phyloP scores from a whole-genome alignment of 345 rosid species.

The Camelina laxa region DNA sequence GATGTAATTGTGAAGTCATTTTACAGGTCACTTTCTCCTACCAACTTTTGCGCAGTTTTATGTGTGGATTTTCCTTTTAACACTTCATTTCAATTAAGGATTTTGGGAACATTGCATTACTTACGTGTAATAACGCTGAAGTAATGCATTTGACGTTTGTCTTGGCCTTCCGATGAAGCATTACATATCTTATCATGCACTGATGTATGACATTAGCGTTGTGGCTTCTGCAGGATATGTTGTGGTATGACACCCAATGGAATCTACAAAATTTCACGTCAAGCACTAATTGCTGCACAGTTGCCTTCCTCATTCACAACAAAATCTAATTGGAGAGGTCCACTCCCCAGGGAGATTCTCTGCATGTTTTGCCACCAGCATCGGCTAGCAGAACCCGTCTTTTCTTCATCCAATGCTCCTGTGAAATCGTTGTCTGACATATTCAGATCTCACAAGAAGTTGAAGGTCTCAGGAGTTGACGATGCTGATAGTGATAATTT shows the following conservation, averaged over 20 bases:
- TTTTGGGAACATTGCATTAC: conserved; percentile 3
- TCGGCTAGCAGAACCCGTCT: conserved; percentile 75
- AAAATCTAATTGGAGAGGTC: conserved; percentile 85
- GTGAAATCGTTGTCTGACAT: conserved; percentile 49
- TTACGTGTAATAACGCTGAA: conserved; percentile 9
- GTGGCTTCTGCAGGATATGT: conserved; percentile 58
- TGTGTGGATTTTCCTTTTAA: neutral
- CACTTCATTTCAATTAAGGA: neutral
- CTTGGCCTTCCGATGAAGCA: neutral
- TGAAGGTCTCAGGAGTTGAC: conserved; percentile 49
- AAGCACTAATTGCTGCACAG: conserved; percentile 70
- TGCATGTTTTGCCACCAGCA: conserved; percentile 83
- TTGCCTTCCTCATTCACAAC: conserved; percentile 70
- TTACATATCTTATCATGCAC: conserved; percentile 1
- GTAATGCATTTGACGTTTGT: conserved; percentile 11
- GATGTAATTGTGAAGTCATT: conserved; percentile 67
- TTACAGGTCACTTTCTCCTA: conserved; percentile 62
- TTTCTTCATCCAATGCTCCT: conserved; percentile 50
- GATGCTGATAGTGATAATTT: conserved; percentile 27
- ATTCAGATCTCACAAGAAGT: conserved; percentile 60
- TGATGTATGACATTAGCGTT: conserved; percentile 16
- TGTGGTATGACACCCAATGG: conserved; percentile 78
- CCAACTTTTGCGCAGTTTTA: conserved; percentile 15
- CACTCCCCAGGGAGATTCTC: conserved; percentile 79
- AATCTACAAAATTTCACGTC: conserved; percentile 77